phyloP scores from a whole-genome alignment of 495 filamentous ascomycete genomes.

The Aspergillus mulundensis region DNA sequence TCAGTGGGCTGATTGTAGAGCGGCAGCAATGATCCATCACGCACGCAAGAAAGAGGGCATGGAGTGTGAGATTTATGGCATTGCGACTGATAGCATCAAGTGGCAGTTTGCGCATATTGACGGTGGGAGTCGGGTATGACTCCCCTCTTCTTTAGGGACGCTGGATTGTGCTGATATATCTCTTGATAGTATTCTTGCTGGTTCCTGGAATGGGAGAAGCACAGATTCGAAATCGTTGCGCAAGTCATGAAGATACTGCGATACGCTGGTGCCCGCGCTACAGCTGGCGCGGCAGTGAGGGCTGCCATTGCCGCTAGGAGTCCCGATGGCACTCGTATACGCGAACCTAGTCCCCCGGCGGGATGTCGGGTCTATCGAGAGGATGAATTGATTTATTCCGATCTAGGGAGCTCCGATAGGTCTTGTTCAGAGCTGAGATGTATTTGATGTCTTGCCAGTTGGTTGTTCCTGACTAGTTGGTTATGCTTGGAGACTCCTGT shows the following conservation, averaged over 20 bases:
- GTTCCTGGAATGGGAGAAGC: neutral
- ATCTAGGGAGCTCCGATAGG: neutral
- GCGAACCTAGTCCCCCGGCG: neutral
- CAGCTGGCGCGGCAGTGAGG: neutral
- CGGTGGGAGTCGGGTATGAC: neutral
- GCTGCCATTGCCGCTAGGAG: neutral
- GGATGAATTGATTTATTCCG: neutral
- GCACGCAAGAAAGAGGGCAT: neutral
- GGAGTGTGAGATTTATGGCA: neutral
- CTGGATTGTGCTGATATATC: neutral
- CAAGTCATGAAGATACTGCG: neutral
- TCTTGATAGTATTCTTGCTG: neutral
- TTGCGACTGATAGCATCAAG: neutral
- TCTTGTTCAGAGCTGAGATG: neutral
- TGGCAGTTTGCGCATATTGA: conserved; percentile 2
- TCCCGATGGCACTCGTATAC: neutral
- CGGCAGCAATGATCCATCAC: neutral
- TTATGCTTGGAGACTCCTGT: too few species aligned
- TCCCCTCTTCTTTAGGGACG: neutral
- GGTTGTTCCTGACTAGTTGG: too few species aligned
- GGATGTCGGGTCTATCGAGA: neutral
- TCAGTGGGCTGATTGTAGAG: neutral
- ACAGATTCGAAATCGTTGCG: neutral
- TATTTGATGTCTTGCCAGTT: neutral
- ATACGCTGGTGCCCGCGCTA: neutral